Base-by-base conservation (phyloP, 331 rosid species). In the Telfairia occidentalis region DNA sequence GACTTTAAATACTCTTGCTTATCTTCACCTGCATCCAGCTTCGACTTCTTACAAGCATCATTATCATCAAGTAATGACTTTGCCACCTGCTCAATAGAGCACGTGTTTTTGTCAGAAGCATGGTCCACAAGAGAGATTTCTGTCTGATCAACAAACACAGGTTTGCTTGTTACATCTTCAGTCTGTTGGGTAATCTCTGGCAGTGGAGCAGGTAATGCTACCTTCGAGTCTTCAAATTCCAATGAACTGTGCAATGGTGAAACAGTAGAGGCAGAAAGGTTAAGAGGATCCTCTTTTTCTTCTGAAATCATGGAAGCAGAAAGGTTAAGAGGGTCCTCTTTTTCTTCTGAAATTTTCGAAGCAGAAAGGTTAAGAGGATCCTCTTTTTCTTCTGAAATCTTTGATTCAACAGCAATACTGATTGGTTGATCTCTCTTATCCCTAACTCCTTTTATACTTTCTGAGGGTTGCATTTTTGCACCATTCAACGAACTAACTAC, bases 91-190 rank as follows among this genome's bases (percentile, higher is more conserved):
- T 79, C 83, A 78, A 55, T 61, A 11, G 76, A 58, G 80, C 79
- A 78, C 54, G 86, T 81, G 72, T 79, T 75, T 80, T 84, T 88
- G 66, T 88, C 83, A 10, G 58, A 29, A 78, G 70, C 71, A 50
- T 81, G 86, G 66, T 77, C 83, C 38, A 80, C 81, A 66, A 64
- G 40, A 55, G 82, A 71, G 66, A 73, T 49, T 67, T 87, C 89
- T 81, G 48, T 81, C 77, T 58, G 86, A 43, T 76, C 77, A 82
- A 76, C 34, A 71, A 86, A 78, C 74, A 78, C 18, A 67, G 86
- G 74, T 75, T 81, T 80, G 79, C 85, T 76, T n/a, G 82, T 71
- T 58, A 74, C 77, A 83, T 87, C 90, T 73, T 87, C 89, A 80
- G 74, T 72, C 78, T 83, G 85, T 50, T 81, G 89, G 80, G 87